A percentile compares a stretch with the other conserved stretches of the same genome.
phyloP scores from a whole-genome alignment of 306 rosid species.

The Cicer arietinum region DNA sequence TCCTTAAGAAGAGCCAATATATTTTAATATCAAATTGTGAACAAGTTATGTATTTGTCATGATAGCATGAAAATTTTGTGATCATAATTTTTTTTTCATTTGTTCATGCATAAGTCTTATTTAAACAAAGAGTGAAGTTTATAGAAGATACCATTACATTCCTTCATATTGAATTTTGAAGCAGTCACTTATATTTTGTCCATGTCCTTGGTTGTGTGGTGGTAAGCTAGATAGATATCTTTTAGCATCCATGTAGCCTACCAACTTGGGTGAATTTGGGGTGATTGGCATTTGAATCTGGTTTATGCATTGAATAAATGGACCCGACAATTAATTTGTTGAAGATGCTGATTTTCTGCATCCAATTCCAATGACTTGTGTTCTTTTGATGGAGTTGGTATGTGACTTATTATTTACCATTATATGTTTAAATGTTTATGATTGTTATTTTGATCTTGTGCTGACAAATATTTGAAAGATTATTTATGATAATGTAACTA shows the following conservation, averaged over 20 bases:
- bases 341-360: conserved; percentile 6
- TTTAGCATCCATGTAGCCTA: conserved; percentile 13
- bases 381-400: conserved; percentile 13
- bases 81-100: not conserved
- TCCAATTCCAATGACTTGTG: not conserved
- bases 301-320: not conserved
- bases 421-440: not conserved
- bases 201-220: conserved; percentile 19
- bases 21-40: conserved; percentile 24
- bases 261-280: conserved; percentile 19
- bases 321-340: conserved; percentile 3
- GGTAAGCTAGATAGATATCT: conserved; percentile 12
- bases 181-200: not conserved
- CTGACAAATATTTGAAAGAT: too few species aligned
- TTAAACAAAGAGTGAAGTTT: conserved; percentile 13
- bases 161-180: conserved; percentile 29
- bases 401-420: conserved; percentile 12
- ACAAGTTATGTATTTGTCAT: conserved; percentile 3
- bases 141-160: not conserved
- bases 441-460: not conserved
- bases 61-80: not conserved
- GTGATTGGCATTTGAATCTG: conserved; percentile 25
- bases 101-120: conserved; percentile 10
- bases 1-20: conserved; percentile 1
- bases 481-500: too few species aligned